Evolutionary conservation across 495 filamentous ascomycete genomes (phyloP).

Genomic region (Penicillium taxi): DNA sequence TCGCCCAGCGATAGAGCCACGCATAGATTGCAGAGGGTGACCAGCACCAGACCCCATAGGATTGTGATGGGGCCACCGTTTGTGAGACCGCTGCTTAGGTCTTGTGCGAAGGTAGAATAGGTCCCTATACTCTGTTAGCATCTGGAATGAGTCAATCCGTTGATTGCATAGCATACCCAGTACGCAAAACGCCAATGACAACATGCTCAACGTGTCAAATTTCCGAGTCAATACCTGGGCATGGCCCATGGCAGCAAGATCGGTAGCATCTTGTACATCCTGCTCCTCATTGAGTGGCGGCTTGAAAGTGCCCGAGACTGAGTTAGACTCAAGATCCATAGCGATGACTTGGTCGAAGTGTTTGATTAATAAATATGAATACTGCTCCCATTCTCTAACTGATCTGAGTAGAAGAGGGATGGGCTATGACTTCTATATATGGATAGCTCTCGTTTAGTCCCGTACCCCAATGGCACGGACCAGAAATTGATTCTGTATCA

Average conservation of each 20-base stretch:
- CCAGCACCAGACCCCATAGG: conserved; percentile 43
- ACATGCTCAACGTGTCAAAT: conserved; percentile 43
- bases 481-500: too few species aligned
- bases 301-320: conserved; percentile 20
- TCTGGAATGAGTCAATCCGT: not conserved
- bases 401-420: too few species aligned
- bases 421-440: too few species aligned
- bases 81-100: conserved; percentile 37
- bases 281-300: conserved; percentile 26
- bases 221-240: conserved; percentile 43
- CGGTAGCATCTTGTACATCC: conserved; percentile 41
- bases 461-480: too few species aligned
- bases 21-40: conserved; percentile 40
- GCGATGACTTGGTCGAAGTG: not conserved
- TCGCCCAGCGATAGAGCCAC: conserved; percentile 43
- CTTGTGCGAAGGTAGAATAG: conserved; percentile 42
- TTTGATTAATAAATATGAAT: conserved; percentile 12
- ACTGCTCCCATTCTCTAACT: too few species aligned
- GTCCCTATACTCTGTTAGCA: conserved; percentile 21
- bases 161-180: conserved; percentile 20
- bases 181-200: conserved; percentile 41
- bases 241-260: conserved; percentile 45
- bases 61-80: conserved; percentile 43
- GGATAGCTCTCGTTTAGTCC: too few species aligned
- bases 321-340: conserved; percentile 33